Conservation (phyloP, 257 asterid species). For the Gynochthodes officinalis region DNA sequence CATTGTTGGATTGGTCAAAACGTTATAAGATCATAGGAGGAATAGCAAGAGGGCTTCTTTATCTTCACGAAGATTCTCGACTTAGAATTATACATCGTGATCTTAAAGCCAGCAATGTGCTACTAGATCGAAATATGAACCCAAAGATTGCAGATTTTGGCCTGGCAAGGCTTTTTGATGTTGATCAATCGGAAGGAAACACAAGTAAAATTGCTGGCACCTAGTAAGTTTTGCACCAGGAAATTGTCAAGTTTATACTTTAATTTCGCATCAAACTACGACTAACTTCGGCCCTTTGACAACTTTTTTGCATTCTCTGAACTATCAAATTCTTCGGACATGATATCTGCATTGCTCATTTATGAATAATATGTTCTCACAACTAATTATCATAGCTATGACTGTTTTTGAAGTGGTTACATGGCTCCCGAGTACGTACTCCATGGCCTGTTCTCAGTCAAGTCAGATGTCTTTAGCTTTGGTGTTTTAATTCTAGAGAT, state of each 20-base stretch:
- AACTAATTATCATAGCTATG: background rate
- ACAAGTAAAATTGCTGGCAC: conserved; percentile 26
- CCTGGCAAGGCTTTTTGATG: conserved; percentile 21
- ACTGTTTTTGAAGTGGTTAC: background rate
- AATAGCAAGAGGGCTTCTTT: conserved; percentile 23
- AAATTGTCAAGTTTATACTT: too few relatives aligned
- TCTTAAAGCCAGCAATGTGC: conserved; percentile 28
- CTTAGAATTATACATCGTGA: conserved; percentile 22
- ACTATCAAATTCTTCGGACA: background rate
- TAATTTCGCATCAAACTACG: too few relatives aligned
- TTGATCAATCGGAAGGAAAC: conserved; percentile 21
- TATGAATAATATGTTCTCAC: background rate
- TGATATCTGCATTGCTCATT: background rate
- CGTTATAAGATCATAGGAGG: conserved; percentile 22
- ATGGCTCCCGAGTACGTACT: background rate
- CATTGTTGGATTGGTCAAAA: conserved; percentile 14
- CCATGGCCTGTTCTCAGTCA: conserved; percentile 2
- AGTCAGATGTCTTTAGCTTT: conserved; percentile 11
- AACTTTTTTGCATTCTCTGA: too few relatives aligned
- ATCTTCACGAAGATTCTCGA: conserved; percentile 29
- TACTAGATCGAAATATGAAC: conserved; percentile 25
- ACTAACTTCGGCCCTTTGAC: too few relatives aligned
- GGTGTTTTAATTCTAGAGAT: conserved; percentile 8
- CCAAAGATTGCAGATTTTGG: conserved; percentile 34
- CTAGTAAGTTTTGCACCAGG: conserved; percentile 12